Percentiles rank a stretch among this genome's conserved stretches.
phyloP scores from a whole-genome alignment of 768 basidiomycete species.

The Russula earlei region DNA sequence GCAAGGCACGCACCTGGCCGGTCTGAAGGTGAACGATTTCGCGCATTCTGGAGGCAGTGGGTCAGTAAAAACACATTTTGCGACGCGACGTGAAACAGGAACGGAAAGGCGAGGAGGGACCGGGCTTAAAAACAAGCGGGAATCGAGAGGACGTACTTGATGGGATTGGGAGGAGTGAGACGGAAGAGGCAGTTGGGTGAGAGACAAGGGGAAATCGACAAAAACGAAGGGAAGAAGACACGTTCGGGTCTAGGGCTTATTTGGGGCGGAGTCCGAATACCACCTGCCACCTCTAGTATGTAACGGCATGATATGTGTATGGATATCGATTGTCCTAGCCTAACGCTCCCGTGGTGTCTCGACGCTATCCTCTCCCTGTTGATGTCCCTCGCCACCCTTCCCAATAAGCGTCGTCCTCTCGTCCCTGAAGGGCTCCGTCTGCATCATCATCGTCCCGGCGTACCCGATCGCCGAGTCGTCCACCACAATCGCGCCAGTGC shows the following conservation, averaged over 20 bases:
- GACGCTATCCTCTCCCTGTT: background rate
- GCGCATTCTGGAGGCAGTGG: slow-evolving; percentile 60
- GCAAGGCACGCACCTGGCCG: slow-evolving; percentile 64
- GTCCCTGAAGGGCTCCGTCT: background rate
- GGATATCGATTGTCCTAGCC: no score
- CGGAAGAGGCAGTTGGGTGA: slow-evolving; percentile 11
- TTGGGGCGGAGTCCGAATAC: slow-evolving; percentile 17
- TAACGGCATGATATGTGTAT: no score
- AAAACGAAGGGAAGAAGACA: slow-evolving; percentile 13
- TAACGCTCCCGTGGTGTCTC: no score
- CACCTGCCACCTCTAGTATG: no score
- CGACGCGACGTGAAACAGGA: slow-evolving; percentile 11
- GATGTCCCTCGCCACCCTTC: background rate
- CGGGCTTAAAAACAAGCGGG: background rate
- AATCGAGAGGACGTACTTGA: slow-evolving; percentile 13
- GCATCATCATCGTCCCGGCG: background rate
- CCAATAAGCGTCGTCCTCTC: slow-evolving; percentile 15
- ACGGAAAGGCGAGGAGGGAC: background rate
- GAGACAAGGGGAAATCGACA: slow-evolving; percentile 16
- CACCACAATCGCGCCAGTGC: slow-evolving; percentile 19
- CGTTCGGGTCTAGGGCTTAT: slow-evolving; percentile 18
- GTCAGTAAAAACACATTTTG: background rate
- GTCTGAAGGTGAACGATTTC: slow-evolving; percentile 99
- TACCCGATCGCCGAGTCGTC: slow-evolving; percentile 6
- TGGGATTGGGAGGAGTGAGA: slow-evolving; percentile 10